Evolutionary conservation across 768 basidiomycete species (phyloP).

Genomic region (Hemileccinum impolitum): DNA sequence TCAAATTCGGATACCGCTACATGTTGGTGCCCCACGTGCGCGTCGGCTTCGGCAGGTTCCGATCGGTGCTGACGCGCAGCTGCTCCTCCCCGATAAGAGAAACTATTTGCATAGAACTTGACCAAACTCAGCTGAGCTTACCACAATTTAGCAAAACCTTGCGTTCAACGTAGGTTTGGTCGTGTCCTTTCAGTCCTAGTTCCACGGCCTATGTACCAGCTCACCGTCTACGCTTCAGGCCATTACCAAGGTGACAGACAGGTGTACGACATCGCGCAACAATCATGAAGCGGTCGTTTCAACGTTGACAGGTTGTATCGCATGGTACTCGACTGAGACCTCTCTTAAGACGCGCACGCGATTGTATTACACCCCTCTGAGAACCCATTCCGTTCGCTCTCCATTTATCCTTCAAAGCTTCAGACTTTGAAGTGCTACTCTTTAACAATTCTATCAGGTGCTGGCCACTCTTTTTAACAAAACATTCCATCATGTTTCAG

Average conservation of each 20-base stretch:
- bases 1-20: no score
- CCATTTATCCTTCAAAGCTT: neutral
- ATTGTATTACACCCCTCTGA: neutral
- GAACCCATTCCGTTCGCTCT: neutral
- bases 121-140: no score
- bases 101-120: no score
- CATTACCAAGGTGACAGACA: neutral
- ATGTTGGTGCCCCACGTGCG: no score
- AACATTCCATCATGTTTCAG: conserved; percentile 10
- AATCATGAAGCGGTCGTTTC: neutral
- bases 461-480: conserved; percentile 10
- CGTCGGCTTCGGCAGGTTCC: no score
- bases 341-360: conserved; percentile 1
- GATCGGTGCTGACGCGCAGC: no score
- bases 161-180: no score
- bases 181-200: neutral
- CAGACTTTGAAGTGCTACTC: neutral
- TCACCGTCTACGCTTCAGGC: no score
- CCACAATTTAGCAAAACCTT: no score
- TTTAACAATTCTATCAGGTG: conserved; percentile 6
- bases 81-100: no score
- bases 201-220: neutral
- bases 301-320: neutral
- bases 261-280: no score
- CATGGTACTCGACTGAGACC: neutral